Base-by-base conservation (phyloP, 805 yeast species). In the Zygotorulaspora sp. region DNA sequence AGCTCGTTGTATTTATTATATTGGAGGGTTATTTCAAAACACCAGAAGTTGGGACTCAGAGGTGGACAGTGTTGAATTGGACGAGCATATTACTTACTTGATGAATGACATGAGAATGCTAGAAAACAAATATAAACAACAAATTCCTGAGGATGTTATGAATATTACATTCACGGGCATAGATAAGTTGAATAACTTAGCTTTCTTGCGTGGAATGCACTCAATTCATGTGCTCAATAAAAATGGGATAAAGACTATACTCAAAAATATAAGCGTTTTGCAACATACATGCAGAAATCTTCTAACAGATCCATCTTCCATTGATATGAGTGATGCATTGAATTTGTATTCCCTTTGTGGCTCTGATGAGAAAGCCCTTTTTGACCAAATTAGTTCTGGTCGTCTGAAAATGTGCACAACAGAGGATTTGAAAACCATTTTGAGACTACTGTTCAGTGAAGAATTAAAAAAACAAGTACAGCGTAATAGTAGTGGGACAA, bases 381-480 rank as follows among this genome's bases (percentile, higher is more conserved):
- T 57, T 14, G 32, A 50, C 18, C 40, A 46, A 22, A 22, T 51
- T 6, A 46, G 52, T 24, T 38, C 43, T 5, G 45, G 48, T 2
- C 47, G 50, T 23, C 34, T 59, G 4, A 19, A 37, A 8, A 42
- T 35, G 20, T 51, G 45, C 14, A 35, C 52, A 2, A 29, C 34
- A 10, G 48, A 42, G 14, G 58, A 56, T 30, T 35, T 58, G 19
- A 57, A 54, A 35, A 53, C 45, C 15, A 49, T 57, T 6, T n/a
- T 61, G 21, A 49, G 62, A 40, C 36, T 61, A 21, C 58, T 49
- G 25, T 53, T 57, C 24, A 59, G 63, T 35, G 63, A 59, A 23
- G 58, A 57, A 12, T 20, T 57, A 9, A 44, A 46, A 3, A 46
- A 49, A 14, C 60, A 52, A 37, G 35, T 43, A 6, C 47, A 43